Base-by-base conservation (phyloP, 2,329 filamentous ascomycete genomes). In the Tricladium varicosporioides region DNA sequence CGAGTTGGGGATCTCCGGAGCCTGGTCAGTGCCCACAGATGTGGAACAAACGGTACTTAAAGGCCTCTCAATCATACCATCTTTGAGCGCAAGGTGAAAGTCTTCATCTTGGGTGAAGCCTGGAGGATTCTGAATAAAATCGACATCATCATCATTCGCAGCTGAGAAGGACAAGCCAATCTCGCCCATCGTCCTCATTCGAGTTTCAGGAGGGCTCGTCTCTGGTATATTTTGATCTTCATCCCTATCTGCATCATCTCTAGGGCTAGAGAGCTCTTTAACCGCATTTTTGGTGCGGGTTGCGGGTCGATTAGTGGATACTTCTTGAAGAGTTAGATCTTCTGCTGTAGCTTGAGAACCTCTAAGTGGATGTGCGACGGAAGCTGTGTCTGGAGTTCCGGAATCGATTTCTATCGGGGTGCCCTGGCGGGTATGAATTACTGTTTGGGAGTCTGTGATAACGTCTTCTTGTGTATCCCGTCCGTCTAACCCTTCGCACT, bases 81-180 rank as follows among this genome's bases (percentile, higher is more conserved):
- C 22, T 27, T 27, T 27, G 22, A 27, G 22, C 22, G 22, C 22
- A 27, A 27, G 22, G 22, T 27, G 22, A 27, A 27, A 27, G 7
- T 63, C 65, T 5, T 46, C 40, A 57, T 71, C 67, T 57, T 66
- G 64, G 5, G 61, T 66, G n/a, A 70, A 65, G 2, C 64, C 65
- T 22, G 66, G 66, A 8, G 65, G 50, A 22, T 66, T 56, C 19
- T 60, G 48, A 32, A 52, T 36, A 10, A 63, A 49, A 4, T 60
- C 59, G 14, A 60, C 54, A 32, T 63, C 56, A 9, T 27, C 22
- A 27, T 7, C 22, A 27, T 27, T 27, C 22, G 22, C 22, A 58
- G 53, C 9, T 59, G 56, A 5, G 36, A 51, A 2, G 47, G 46
- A 44, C 65, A 65, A 3, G 18, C 54, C 65, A 27, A 70, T 65